phyloP scores from a whole-genome alignment of 2,329 filamentous ascomycete species.

The Clonostachys solani region DNA sequence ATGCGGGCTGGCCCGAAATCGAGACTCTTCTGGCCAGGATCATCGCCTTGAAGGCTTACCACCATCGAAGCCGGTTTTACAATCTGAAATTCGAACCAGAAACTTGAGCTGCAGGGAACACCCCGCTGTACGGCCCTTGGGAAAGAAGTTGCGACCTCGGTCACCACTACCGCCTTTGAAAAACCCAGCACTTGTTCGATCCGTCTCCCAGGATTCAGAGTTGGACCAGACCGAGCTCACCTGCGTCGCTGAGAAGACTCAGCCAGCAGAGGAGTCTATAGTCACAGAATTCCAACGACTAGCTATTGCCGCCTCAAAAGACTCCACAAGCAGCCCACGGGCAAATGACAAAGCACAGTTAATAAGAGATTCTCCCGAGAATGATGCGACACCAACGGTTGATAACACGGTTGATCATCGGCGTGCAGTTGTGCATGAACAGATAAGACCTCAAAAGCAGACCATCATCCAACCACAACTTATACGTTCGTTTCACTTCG shows the following conservation, averaged over 20 bases:
- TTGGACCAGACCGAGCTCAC: neutral
- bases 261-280: neutral
- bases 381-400: neutral
- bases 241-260: neutral
- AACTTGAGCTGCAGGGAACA: neutral
- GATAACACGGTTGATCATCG: neutral
- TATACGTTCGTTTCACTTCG: too few species aligned
- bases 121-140: neutral
- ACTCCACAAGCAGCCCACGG: neutral
- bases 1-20: too few species aligned
- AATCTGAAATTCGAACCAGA: too few species aligned
- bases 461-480: neutral
- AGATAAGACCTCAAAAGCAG: neutral
- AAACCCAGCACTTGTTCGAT: neutral
- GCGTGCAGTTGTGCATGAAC: neutral
- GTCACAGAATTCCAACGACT: neutral
- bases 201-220: too few species aligned
- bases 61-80: too few species aligned
- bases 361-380: too few species aligned
- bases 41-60: too few species aligned
- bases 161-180: neutral
- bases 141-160: neutral
- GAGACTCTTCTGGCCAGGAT: too few species aligned
- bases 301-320: neutral
- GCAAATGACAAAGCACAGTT: neutral